phyloP scores from a whole-genome alignment of 2,329 filamentous ascomycete species.

The Sporothrix humicola region DNA sequence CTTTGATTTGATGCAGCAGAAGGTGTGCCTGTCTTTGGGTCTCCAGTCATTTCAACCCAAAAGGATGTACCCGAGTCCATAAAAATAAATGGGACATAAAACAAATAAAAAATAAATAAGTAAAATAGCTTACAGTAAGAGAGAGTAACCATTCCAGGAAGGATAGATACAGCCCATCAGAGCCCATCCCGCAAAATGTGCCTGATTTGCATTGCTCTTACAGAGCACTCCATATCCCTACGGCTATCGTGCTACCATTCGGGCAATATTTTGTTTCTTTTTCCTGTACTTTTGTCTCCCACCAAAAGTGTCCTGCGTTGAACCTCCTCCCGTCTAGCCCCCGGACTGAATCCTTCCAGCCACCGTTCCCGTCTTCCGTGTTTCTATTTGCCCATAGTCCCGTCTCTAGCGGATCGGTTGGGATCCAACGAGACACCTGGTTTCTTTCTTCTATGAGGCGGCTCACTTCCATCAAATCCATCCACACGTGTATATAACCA shows the following conservation, averaged over 20 bases:
- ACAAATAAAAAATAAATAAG: neutral
- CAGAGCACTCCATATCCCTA: neutral
- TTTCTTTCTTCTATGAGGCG: neutral
- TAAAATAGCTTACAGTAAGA: neutral
- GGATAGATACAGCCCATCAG: too few relatives aligned
- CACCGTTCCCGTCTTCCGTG: neutral
- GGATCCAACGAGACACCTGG: conserved; percentile 7
- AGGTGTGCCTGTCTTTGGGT: neutral
- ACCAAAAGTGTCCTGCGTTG: too few relatives aligned
- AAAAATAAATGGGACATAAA: neutral
- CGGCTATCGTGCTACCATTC: neutral
- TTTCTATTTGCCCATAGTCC: conserved; percentile 1
- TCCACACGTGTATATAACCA: conserved; percentile 4
- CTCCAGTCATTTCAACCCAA: conserved; percentile 14
- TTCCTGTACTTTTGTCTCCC: neutral
- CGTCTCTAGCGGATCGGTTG: neutral
- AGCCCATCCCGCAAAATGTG: neutral
- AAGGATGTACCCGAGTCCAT: neutral
- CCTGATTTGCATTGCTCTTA: neutral
- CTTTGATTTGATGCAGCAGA: too few relatives aligned
- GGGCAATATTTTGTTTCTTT: neutral
- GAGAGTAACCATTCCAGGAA: neutral
- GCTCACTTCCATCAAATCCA: neutral
- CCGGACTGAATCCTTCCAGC: neutral
- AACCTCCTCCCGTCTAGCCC: neutral